Evolutionary conservation across 75 land plant species (phyloP), one percentile per base, ranked within the genome.

Genomic region (Pinus tabuliformis): DNA sequence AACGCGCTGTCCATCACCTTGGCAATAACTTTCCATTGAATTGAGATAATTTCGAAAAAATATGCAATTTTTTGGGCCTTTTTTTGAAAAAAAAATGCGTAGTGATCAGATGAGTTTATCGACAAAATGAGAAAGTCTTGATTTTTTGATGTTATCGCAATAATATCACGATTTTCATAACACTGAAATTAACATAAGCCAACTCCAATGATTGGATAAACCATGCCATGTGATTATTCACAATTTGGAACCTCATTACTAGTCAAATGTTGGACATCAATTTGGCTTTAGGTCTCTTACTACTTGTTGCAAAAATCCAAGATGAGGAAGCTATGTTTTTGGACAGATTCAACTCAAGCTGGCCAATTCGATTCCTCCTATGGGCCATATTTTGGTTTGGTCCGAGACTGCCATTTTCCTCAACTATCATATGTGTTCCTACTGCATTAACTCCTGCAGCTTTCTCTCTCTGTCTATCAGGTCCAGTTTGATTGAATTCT

Each of bases 291-390:
- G 72, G 72, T 45, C 72, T 42, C 72, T 68, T 39, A 68, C 72
- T 68, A 52, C 72, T 26, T 68, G 72, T 45, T 68, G 72, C 72
- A 68, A 68, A 68, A 68, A 68, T n/a, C 72, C 72, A 42, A 68
- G 72, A 68, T 68, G 72, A 68, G 36, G 72, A 68, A n/a, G 72
- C 52, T 39, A 4, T 68, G 39, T 42, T 2, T 68, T 68, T 17
- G n/a, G 71, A 33, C 6, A 20, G 24, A 68, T 68, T 68, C 11
- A 13, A 15, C 49, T 42, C 52, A 9, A 8, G n/a, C 24, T 24
- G 37, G 52, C 45, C 72, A 68, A 42, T 54, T 42, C 42, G 24
- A 1, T 68, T 68, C 42, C 52, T 68, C 72, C 72, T 20, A 68
- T 68, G 21, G 20, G 52, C n/a, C 49, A 68, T n/a, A 39, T 42